Evolutionary conservation across 2,329 filamentous ascomycete genomes (phyloP).

Genomic region (Penicillium frequentans): DNA sequence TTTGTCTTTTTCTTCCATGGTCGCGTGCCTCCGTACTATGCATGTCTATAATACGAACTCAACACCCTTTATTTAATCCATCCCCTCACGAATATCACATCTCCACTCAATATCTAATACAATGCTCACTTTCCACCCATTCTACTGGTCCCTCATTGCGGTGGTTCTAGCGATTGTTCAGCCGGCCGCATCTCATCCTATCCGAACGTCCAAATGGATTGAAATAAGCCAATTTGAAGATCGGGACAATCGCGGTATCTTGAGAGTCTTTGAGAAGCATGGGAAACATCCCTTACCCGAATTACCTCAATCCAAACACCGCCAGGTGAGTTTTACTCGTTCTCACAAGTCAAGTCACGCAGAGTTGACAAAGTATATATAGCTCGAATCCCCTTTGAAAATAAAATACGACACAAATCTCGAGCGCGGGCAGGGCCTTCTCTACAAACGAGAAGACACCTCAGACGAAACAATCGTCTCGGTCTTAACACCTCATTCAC

Average conservation of each 20-base stretch:
- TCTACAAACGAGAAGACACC: conserved; percentile 2
- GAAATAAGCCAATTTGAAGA: conserved; percentile 4
- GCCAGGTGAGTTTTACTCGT: conserved; percentile 3
- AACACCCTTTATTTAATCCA: not conserved
- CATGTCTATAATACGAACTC: not conserved
- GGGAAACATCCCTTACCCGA: not conserved
- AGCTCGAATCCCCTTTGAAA: not conserved
- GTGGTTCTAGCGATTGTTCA: conserved; percentile 11
- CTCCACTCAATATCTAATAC: not conserved
- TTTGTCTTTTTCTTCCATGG: not conserved
- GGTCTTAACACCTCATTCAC: conserved; percentile 11
- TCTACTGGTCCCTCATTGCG: conserved; percentile 3
- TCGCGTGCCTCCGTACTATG: not conserved
- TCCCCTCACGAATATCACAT: no score
- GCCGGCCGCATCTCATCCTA: conserved; percentile 11
- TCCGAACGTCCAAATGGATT: conserved; percentile 12
- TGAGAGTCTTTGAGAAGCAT: conserved; percentile 9
- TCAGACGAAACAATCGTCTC: conserved; percentile 10
- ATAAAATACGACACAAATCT: not conserved
- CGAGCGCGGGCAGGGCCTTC: not conserved
- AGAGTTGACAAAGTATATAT: not conserved
- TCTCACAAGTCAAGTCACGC: not conserved
- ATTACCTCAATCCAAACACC: conserved; percentile 1
- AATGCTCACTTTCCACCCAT: conserved; percentile 1
- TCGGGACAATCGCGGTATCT: not conserved